A percentile compares a stretch with the other conserved stretches of the same genome.
These are phyloP conservation scores for Candida tunisiensis DNA, from an alignment of 1,139 yeast species.

Conservation along the genomic window DNA sequence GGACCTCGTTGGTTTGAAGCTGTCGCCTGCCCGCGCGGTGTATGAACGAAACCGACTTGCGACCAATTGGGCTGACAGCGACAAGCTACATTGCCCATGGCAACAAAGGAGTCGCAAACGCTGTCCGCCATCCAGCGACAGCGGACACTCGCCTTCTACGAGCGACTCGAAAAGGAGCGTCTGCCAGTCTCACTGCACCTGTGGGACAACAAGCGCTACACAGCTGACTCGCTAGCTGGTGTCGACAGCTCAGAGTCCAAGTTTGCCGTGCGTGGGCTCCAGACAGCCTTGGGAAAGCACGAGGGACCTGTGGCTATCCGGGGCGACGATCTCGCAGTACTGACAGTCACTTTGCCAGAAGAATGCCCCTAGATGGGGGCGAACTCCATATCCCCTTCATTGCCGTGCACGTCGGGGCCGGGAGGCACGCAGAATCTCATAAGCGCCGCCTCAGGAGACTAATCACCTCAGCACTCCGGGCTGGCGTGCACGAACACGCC, in stretches of 20 bases:
- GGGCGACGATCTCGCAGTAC: constrained; percentile 7
- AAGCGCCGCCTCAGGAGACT: constrained; percentile 8
- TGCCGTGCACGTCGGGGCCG: constrained; percentile 21
- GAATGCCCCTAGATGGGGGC: too few relatives aligned
- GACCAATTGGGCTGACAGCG: too few relatives aligned
- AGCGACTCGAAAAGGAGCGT: constrained; percentile 2
- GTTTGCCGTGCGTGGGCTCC: constrained; percentile 7
- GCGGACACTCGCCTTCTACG: constrained; percentile 6
- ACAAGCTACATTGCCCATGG: too few relatives aligned
- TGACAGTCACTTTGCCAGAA: too few relatives aligned
- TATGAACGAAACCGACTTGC: too few relatives aligned
- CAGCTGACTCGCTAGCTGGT: constrained; percentile 7
- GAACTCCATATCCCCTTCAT: constrained; percentile 10
- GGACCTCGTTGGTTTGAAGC: too few relatives aligned
- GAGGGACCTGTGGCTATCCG: constrained; percentile 7
- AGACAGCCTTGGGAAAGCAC: constrained; percentile 10
- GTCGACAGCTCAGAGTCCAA: constrained; percentile 13
- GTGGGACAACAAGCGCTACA: constrained; percentile 3
- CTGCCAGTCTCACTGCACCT: constrained; percentile 3
- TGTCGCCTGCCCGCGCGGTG: too few relatives aligned
- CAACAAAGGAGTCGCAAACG: too few relatives aligned
- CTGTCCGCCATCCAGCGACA: constrained; percentile 8
- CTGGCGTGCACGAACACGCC: constrained; percentile 9
- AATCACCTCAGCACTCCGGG: constrained; percentile 7
- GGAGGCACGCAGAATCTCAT: constrained; percentile 11